Conservation (phyloP, 2,329 filamentous ascomycete genomes). For the Aureobasidium melanogenum region DNA sequence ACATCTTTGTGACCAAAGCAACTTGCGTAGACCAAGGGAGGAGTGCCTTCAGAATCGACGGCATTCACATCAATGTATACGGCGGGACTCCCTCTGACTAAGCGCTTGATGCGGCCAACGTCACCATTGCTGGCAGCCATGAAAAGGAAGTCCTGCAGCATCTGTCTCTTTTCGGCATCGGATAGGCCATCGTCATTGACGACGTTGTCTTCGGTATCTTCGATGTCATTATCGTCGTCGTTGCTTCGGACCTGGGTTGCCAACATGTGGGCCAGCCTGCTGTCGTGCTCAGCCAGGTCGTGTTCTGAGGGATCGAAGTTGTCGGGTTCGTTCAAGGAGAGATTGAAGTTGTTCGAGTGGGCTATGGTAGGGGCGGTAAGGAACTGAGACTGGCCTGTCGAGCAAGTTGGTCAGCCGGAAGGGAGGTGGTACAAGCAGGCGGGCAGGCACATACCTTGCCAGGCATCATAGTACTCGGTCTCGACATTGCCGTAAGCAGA, state of each 20-base stretch:
- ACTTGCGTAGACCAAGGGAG: constrained; percentile 94
- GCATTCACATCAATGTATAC: constrained; percentile 75
- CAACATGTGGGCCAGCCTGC: constrained; percentile 88
- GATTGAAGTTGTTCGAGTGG: constrained; percentile 76
- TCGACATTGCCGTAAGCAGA: constrained; percentile 61
- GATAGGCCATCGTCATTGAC: constrained; percentile 65
- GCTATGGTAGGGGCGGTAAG: constrained; percentile 77
- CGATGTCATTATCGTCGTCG: constrained; percentile 51
- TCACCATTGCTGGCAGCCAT: constrained; percentile 98
- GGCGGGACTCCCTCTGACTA: constrained; percentile 66
- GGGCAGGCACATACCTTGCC: constrained; percentile 64
- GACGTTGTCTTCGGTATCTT: constrained; percentile 73
- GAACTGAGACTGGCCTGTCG: constrained; percentile 84
- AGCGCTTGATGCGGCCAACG: constrained; percentile 65
- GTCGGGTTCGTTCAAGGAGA: constrained; percentile 69
- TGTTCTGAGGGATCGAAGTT: constrained; percentile 56
- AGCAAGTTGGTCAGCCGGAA: not conserved
- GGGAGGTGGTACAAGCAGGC: constrained; percentile 2
- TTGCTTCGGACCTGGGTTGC: constrained; percentile 84
- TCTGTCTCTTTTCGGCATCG: constrained; percentile 66
- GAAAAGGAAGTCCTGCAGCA: constrained; percentile 78
- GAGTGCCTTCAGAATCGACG: constrained; percentile 87
- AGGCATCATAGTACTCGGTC: constrained; percentile 97
- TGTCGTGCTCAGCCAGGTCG: constrained; percentile 59
- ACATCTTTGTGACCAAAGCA: constrained; percentile 94